A percentile compares a stretch with the other conserved stretches of the same genome.
Evolutionary conservation across 2,329 filamentous ascomycete species (phyloP).

Genomic region (Pseudopithomyces maydicus): DNA sequence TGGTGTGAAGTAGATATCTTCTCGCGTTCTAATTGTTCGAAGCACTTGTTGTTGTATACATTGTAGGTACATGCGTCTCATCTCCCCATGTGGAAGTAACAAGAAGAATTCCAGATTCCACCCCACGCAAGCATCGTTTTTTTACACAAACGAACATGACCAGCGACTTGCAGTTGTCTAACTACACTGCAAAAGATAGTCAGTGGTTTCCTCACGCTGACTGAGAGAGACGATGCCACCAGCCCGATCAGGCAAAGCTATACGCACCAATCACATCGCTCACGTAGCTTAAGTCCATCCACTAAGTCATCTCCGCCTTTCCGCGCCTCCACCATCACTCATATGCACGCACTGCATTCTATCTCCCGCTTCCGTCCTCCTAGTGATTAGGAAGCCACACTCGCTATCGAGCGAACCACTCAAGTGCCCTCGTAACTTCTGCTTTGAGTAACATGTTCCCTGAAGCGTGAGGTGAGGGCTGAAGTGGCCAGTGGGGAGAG

Average conservation of each 20-base stretch:
- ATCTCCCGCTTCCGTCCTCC: constrained; percentile 6
- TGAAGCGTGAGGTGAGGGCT: not conserved
- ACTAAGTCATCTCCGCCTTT: not conserved
- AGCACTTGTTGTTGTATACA: too few relatives aligned
- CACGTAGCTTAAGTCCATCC: constrained; percentile 10
- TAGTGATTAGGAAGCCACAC: constrained; percentile 9
- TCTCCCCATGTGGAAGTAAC: too few relatives aligned
- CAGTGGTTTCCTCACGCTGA: not conserved
- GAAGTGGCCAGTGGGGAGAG: not conserved
- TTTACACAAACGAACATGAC: too few relatives aligned
- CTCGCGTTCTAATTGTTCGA: not conserved
- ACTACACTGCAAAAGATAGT: not conserved
- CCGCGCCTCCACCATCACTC: constrained; percentile 10
- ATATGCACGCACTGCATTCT: constrained; percentile 1
- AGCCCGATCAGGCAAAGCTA: constrained; percentile 5
- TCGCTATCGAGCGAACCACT: constrained; percentile 1
- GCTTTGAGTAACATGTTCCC: constrained; percentile 10
- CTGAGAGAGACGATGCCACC: not conserved
- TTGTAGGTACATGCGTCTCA: too few relatives aligned
- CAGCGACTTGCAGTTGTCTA: too few relatives aligned
- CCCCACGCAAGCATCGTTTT: too few relatives aligned
- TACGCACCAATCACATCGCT: constrained; percentile 3
- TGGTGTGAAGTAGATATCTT: not conserved
- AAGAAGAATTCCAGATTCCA: too few relatives aligned
- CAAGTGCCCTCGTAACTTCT: constrained; percentile 4